Percentiles rank a stretch among this genome's conserved stretches.
phyloP scores from a whole-genome alignment of 495 filamentous ascomycete genomes.

The Peziza echinospora region DNA sequence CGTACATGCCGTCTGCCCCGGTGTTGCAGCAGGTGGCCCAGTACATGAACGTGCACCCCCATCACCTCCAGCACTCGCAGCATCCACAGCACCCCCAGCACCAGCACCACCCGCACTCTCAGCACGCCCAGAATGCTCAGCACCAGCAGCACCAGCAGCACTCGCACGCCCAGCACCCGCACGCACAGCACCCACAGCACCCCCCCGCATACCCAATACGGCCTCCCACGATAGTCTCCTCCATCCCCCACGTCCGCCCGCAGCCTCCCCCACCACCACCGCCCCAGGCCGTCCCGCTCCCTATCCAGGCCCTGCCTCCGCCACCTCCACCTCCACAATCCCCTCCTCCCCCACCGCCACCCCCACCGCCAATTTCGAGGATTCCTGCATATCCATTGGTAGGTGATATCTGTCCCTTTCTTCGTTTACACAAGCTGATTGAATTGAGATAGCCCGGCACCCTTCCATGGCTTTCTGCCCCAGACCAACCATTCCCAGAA shows the following conservation, averaged over 20 bases:
- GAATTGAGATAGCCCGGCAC: slow-evolving; percentile 1
- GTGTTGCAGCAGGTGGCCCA: neutral
- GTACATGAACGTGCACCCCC: neutral
- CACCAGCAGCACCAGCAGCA: too few species aligned
- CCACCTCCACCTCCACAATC: slow-evolving; percentile 4
- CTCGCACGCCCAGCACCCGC: too few species aligned
- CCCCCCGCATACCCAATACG: slow-evolving; percentile 3
- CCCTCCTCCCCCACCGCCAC: slow-evolving; percentile 6
- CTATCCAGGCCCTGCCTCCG: slow-evolving; percentile 5
- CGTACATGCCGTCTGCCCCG: neutral
- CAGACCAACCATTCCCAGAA: slow-evolving; percentile 11
- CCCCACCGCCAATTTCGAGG: slow-evolving; percentile 3
- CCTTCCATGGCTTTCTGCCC: slow-evolving; percentile 18
- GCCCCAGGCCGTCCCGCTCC: neutral
- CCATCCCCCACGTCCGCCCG: neutral
- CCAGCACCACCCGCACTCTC: neutral
- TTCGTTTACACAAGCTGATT: too few species aligned
- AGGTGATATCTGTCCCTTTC: neutral
- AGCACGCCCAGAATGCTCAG: neutral
- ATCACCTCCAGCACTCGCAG: neutral
- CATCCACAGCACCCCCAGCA: too few species aligned
- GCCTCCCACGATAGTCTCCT: slow-evolving; percentile 7
- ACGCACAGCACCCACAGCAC: slow-evolving; percentile 2
- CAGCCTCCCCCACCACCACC: neutral
- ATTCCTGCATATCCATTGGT: neutral